Percentiles rank a stretch among this genome's conserved stretches.
Conservation (phyloP, 106 monocot species). For the Vanilla planifolia region DNA sequence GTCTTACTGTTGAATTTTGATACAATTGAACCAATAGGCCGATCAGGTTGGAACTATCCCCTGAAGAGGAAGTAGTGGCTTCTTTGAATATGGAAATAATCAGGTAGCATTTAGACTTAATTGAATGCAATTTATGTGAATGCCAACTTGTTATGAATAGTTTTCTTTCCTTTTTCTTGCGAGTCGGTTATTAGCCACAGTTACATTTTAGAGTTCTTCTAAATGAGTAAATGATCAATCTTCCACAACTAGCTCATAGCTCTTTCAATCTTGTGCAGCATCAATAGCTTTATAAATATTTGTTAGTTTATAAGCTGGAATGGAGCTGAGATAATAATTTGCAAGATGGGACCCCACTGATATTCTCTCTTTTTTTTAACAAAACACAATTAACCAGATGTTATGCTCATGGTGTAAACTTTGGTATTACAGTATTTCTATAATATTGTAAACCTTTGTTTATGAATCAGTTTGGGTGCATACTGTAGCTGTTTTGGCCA, state of each 20-base stretch:
- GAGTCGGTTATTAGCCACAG: not conserved
- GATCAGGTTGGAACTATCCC: conserved; percentile 84
- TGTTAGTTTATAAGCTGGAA: not conserved
- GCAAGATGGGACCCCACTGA: no score
- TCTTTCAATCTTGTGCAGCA: not conserved
- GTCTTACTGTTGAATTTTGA: conserved; percentile 6
- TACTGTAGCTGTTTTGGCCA: no score
- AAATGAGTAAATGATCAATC: no score
- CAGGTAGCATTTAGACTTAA: conserved; percentile 35
- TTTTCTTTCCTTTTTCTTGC: not conserved
- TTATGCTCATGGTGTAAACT: no score
- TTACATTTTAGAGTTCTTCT: not conserved
- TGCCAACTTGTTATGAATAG: not conserved
- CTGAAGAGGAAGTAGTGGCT: conserved; percentile 86
- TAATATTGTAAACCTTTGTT: no score
- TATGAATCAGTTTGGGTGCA: no score
- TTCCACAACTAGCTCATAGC: no score
- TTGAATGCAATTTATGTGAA: not conserved
- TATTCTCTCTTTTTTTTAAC: no score
- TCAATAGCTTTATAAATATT: not conserved
- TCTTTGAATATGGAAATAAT: conserved; percentile 78
- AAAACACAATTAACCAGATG: no score
- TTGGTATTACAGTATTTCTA: no score
- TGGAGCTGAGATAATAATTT: not conserved
- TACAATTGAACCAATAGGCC: conserved; percentile 44